Base-by-base conservation (phyloP, 306 rosid genomes). In the Hippophae rhamnoides region DNA sequence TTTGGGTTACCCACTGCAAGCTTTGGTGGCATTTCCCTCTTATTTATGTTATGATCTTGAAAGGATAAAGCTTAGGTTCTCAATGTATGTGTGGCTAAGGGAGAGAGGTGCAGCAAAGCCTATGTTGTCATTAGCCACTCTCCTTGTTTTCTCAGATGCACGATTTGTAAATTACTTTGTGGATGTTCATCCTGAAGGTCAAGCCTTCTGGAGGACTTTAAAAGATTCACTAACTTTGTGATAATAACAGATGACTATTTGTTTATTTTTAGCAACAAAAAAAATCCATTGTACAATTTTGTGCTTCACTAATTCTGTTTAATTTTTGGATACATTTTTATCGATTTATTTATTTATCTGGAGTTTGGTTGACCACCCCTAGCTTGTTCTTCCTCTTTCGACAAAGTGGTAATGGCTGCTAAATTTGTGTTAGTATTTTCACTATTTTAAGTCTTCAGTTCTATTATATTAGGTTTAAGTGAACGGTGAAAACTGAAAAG, bases 21-120 rank as follows among this genome's bases (percentile, higher is more conserved):
- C 79, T 43, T 13, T 89, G 11, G 69, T 61, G 70, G 61, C 76
- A 48, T 86, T 67, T 60, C 97, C 95, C 12, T 40, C 79, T 26
- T 89, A 84, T 77, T 69, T 89, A 54, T 76, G 84, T 62, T 77
- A 78, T 47, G 83, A 80, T 43, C 67, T 73, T 77, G 80, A 76
- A 47, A 78, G 81, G 71, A 79, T 82, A 46, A 66, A 61, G 55
- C 64, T 67, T 9, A 71, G 94, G 64, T 71, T 82, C 71, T 76
- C 86, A n/a, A 84, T 86, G 94, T 86, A 86, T 67, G 54, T 43
- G 5, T 83, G 95, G 95, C 65, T 84, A 50, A 73, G 71, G 77
- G 80, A 78, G 64, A 86, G 71, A 54, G 70, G 78, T 45, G 87
- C 73, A 4, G 72, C 76, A 43, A 80, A 80, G 60, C 83, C 86